Base-by-base conservation (phyloP, 2,329 filamentous ascomycete genomes). In the Scortechinia acanthostroma region DNA sequence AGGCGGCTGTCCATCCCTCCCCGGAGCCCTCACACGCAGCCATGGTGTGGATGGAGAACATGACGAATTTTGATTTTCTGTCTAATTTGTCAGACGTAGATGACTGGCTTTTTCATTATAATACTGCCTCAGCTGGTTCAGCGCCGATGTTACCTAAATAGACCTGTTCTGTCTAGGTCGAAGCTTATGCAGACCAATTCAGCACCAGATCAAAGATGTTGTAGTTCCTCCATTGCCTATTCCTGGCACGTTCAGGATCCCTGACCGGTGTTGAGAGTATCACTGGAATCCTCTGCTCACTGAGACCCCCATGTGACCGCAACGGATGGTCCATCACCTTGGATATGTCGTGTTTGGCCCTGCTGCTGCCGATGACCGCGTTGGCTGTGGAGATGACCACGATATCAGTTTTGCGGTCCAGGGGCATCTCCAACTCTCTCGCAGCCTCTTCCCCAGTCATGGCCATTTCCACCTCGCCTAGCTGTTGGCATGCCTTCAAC, bases 251-350 rank as follows among this genome's bases (percentile, higher is more conserved):
- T 17, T 42, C 47, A 16, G 10, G 21, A 13, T 50, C 43, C 20
- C 47, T 45, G 2, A 51, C 42, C 15, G 57, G 52, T 6, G 52
- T 55, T 3, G 61, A 63, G 47, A 58, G 54, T 3, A 67, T 48
- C 10, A 67, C 43, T 4, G 64, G 65, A 15, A 68, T 54, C 2
- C 53, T 47, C 48, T 64, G 62, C 49, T 68, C 65, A 2, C 61
- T 64, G 15, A 68, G 42, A 1, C 66, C 64, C 2, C 65, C 65
- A 46, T 69, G 65, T 1, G 65, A 68, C 15, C 65, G 57, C 22
- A 68, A 51, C 10, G 58, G 53, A 51, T 63, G 60, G 4, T 54
- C 60, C 4, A 48, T 49, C 2, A 68, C 49, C 2, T 54, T 51
- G 1, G 53, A 56, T 33, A 66, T 43, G 45, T 65, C 60, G 42